Evolutionary conservation across 257 asterid genomes (phyloP).

Genomic region (Fraxinus excelsior): DNA sequence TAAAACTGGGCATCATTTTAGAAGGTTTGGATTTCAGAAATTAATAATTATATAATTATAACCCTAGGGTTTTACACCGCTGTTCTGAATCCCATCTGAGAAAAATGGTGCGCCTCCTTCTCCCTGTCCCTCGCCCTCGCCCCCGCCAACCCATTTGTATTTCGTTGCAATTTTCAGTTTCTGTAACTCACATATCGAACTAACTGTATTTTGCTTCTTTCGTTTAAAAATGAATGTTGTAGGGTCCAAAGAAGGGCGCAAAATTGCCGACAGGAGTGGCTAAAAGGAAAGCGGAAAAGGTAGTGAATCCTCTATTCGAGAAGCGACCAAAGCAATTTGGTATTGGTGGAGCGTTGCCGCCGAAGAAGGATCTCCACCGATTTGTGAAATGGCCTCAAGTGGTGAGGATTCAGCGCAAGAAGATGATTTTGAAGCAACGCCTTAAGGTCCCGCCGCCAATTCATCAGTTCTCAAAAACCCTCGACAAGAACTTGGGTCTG

Average conservation of each 20-base stretch:
- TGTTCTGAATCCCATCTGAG: neutral
- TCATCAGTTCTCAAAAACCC: conserved; percentile 56
- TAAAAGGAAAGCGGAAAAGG: conserved; percentile 48
- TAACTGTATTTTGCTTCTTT: neutral
- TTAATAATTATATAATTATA: too few relatives aligned
- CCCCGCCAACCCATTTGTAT: neutral
- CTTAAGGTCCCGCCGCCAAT: conserved; percentile 56
- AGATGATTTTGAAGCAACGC: conserved; percentile 50
- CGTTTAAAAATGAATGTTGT: neutral
- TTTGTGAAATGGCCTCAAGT: conserved; percentile 65
- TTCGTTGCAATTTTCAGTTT: neutral
- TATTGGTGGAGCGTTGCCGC: conserved; percentile 58
- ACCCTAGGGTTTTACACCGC: neutral
- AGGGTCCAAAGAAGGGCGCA: conserved; percentile 64
- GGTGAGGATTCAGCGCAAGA: conserved; percentile 56
- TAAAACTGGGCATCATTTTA: too few relatives aligned
- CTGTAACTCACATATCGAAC: neutral
- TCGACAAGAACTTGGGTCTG: conserved; percentile 53
- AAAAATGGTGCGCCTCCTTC: neutral
- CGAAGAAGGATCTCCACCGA: conserved; percentile 58
- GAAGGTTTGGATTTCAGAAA: too few relatives aligned
- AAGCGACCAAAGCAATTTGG: conserved; percentile 61
- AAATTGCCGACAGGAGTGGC: conserved; percentile 38
- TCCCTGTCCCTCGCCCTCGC: neutral
- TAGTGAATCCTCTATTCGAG: conserved; percentile 51